Base-by-base conservation (phyloP, 2,329 filamentous ascomycete species). In the Hypomyces perniciosus region DNA sequence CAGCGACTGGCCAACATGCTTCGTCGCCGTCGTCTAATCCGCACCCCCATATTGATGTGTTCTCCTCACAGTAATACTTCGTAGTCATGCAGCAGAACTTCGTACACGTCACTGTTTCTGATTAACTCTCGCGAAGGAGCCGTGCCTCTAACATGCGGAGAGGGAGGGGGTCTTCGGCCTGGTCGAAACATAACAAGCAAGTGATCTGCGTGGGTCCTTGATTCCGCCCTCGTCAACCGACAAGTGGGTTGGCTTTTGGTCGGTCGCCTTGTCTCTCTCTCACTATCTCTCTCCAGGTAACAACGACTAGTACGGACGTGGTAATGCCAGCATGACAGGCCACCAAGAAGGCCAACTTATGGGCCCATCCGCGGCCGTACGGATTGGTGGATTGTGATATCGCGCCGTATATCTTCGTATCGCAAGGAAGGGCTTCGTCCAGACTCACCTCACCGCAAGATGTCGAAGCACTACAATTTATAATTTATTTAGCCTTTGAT, bases 161-260 rank as follows among this genome's bases (percentile, higher is more conserved):
- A 42, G 13, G 26, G 39, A 42, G 39, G 26, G 39, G 39, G 33
- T 42, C 39, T 12, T 9, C 13, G 39, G 39, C 39, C 39, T 42
- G 39, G 9, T 26, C 13, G 39, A 42, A 26, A 42, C 26, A 28
- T 12, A 27, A 26, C 42, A 51, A 35, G 26, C 20, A 48, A 48
- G 30, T 41, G 27, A 31, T 48, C 10, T 29, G 39, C 39, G 44
- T 51, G 50, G 50, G 44, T 31, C 44, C 33, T 30, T 20, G 30
- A 46, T 41, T 37, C 13, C 31, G 26, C 26, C 28, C 31, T 31
- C 42, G 13, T 8, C 28, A 42, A 28, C 26, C 34, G 31, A 27
- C 13, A 8, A 26, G 28, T 34, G 27, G 47, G 30, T 50, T 12
- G 27, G 20, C 38, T 20, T 29, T 31, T 26, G 26, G 20, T 26